These are phyloP conservation scores for Fusarium floridanum DNA, from an alignment of 2,329 filamentous ascomycete species.

Conservation along the genomic window DNA sequence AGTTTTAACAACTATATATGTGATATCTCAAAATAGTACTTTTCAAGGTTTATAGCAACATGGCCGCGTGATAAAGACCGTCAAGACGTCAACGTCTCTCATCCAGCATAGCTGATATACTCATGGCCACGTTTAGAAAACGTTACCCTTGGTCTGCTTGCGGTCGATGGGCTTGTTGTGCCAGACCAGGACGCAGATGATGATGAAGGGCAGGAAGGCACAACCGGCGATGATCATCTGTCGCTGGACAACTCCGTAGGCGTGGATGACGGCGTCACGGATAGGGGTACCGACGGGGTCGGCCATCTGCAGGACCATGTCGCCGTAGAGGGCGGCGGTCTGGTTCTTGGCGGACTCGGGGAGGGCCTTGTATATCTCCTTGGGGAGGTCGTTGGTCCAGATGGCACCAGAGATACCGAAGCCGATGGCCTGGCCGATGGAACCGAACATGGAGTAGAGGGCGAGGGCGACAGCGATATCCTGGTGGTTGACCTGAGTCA, in stretches of 20 bases:
- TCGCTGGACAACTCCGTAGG: slow-evolving; percentile 67
- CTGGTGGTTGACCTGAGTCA: slow-evolving; percentile 48
- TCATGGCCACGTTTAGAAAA: slow-evolving; percentile 55
- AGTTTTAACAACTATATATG: neutral
- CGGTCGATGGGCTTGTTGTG: slow-evolving; percentile 64
- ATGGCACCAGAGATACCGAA: slow-evolving; percentile 49
- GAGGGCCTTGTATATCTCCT: slow-evolving; percentile 64
- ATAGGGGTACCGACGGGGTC: slow-evolving; percentile 61
- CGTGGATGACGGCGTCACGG: slow-evolving; percentile 67
- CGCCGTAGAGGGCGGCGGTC: slow-evolving; percentile 64
- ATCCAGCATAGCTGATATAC: neutral
- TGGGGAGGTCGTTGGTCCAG: slow-evolving; percentile 49
- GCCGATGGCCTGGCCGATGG: slow-evolving; percentile 50
- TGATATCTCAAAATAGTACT: neutral
- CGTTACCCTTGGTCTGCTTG: slow-evolving; percentile 64
- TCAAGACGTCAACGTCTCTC: neutral
- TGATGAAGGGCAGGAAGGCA: slow-evolving; percentile 48
- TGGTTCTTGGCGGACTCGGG: slow-evolving; percentile 56
- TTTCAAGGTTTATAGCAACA: neutral
- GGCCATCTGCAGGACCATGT: slow-evolving; percentile 64
- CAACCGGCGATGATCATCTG: slow-evolving; percentile 59
- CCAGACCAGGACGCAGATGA: slow-evolving; percentile 59
- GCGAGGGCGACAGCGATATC: slow-evolving; percentile 51
- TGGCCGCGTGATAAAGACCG: neutral
- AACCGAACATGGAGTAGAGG: slow-evolving; percentile 46